Conservation (phyloP, 768 basidiomycete species). For the Panaeolus cyanescens region DNA sequence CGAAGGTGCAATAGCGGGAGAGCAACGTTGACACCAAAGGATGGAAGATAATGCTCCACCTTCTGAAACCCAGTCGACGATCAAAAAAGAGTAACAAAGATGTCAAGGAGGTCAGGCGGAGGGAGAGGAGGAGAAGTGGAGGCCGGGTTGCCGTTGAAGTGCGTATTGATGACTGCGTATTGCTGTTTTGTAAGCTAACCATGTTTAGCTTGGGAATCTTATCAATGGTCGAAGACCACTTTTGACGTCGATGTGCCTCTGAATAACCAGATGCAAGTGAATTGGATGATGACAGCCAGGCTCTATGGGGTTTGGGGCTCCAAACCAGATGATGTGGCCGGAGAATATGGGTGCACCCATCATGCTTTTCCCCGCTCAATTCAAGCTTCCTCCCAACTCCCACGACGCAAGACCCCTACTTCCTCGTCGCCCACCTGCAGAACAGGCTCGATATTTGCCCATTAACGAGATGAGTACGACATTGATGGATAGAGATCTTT, state of each 20-base stretch:
- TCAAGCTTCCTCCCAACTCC: slow-evolving; percentile 47
- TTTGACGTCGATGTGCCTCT: slow-evolving; percentile 52
- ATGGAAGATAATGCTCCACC: slow-evolving; percentile 61
- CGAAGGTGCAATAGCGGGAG: slow-evolving; percentile 76
- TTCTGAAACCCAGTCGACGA: slow-evolving; percentile 12
- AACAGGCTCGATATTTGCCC: no score
- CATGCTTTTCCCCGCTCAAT: slow-evolving; percentile 42
- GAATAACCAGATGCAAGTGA: slow-evolving; percentile 41
- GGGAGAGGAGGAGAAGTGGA: slow-evolving; percentile 75
- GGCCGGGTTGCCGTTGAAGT: slow-evolving; percentile 89
- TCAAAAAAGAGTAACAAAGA: slow-evolving; percentile 39
- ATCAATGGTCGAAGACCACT: slow-evolving; percentile 77
- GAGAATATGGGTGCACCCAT: slow-evolving; percentile 25
- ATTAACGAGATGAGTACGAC: no score
- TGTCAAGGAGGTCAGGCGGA: slow-evolving; percentile 57
- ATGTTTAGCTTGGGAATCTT: slow-evolving; percentile 76
- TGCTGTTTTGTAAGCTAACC: slow-evolving; percentile 4
- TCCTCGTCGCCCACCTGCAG: slow-evolving; percentile 80
- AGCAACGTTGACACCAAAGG: slow-evolving; percentile 73
- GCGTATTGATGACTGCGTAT: slow-evolving; percentile 22
- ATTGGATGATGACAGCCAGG: slow-evolving; percentile 46
- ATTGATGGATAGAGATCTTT: no score
- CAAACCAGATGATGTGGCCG: slow-evolving; percentile 22
- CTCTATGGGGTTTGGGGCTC: slow-evolving; percentile 29
- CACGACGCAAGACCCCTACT: slow-evolving; percentile 48